Evolutionary conservation across 1,284 basidiomycete species (phyloP).

Genomic region (Bondarzewia mesenterica): DNA sequence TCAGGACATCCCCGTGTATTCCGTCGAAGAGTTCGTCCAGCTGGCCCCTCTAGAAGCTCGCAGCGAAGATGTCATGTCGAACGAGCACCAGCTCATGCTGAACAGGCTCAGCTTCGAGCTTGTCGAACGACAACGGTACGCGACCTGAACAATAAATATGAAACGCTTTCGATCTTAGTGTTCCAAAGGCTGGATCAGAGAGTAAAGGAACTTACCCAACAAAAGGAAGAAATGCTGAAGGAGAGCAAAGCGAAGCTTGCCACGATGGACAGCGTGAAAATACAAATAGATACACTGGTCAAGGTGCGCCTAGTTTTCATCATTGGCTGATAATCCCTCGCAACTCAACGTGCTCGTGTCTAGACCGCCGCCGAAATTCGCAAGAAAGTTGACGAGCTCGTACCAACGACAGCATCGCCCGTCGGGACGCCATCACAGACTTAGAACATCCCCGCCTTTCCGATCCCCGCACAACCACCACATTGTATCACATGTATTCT

Average conservation of each 20-base stretch:
- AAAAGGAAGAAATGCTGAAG: constrained; percentile 69
- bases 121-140: constrained; percentile 70
- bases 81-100: constrained; percentile 75
- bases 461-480: not conserved
- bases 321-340: not conserved
- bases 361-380: constrained; percentile 64
- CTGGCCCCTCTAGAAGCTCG: constrained; percentile 62
- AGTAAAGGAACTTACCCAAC: constrained; percentile 52
- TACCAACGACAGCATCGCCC: constrained; percentile 29
- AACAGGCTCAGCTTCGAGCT: constrained; percentile 77
- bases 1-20: constrained; percentile 69
- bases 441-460: not conserved
- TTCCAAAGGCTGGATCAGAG: constrained; percentile 51
- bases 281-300: constrained; percentile 62
- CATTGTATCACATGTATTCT: not conserved
- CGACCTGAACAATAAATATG: not conserved
- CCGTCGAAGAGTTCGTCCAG: constrained; percentile 52
- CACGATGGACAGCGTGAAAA: constrained; percentile 67
- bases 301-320: constrained; percentile 37
- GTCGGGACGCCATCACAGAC: constrained; percentile 9
- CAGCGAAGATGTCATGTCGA: constrained; percentile 46
- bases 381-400: constrained; percentile 65
- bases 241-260: constrained; percentile 57
- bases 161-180: constrained; percentile 6
- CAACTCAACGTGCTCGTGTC: constrained; percentile 3